phyloP scores from a whole-genome alignment of 306 rosid genomes.

The Lagenaria siceraria region DNA sequence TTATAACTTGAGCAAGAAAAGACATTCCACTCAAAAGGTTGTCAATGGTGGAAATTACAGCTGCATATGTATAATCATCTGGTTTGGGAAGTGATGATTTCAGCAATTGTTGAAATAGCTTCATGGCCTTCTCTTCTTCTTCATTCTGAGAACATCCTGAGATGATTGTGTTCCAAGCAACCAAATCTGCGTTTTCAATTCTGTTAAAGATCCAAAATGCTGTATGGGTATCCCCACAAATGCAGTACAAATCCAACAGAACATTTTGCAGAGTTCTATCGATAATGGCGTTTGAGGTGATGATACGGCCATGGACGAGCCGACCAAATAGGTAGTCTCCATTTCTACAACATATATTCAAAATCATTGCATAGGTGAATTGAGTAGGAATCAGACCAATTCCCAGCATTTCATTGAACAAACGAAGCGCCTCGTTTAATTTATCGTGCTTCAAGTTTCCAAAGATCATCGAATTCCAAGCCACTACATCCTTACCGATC shows the following conservation, averaged over 20 bases:
- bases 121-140: slow-evolving; percentile 49
- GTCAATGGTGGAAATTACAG: slow-evolving; percentile 39
- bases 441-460: slow-evolving; percentile 47
- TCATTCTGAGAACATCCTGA: slow-evolving; percentile 51
- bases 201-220: slow-evolving; percentile 35
- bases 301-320: slow-evolving; percentile 42
- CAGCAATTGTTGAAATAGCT: slow-evolving; percentile 36
- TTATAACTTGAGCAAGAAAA: slow-evolving; percentile 54
- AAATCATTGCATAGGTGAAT: slow-evolving; percentile 53
- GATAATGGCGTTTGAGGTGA: slow-evolving; percentile 26
- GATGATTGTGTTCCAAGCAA: slow-evolving; percentile 84
- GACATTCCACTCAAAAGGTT: slow-evolving; percentile 39
- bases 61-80: slow-evolving; percentile 63
- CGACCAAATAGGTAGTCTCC: slow-evolving; percentile 35
- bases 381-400: slow-evolving; percentile 40
- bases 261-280: slow-evolving; percentile 65
- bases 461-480: slow-evolving; percentile 68
- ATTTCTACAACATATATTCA: slow-evolving; percentile 45
- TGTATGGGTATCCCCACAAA: slow-evolving; percentile 28
- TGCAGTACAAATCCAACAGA: slow-evolving; percentile 77
- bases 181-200: slow-evolving; percentile 43
- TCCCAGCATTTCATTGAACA: slow-evolving; percentile 36
- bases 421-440: slow-evolving; percentile 23
- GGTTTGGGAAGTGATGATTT: slow-evolving; percentile 28
- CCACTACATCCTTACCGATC: slow-evolving; percentile 41